Percentiles rank a stretch among this genome's conserved stretches.
Evolutionary conservation across 192 early-diverging fungal genomes (phyloP).

Genomic region (Radiomyces spectabilis): DNA sequence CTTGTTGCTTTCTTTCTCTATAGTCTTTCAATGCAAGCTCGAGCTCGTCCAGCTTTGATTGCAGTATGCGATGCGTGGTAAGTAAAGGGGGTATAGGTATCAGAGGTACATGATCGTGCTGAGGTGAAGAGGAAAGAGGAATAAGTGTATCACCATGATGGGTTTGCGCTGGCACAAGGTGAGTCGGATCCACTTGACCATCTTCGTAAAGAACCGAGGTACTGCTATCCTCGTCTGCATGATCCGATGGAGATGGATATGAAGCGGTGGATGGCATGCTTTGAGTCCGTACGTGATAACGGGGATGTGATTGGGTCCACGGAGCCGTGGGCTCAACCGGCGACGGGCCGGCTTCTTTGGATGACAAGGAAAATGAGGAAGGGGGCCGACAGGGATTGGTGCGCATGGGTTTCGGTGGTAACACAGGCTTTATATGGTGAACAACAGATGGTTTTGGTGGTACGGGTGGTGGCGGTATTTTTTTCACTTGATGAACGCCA

Average conservation of each 20-base stretch:
- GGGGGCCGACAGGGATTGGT: no score
- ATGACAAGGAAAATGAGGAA: no score
- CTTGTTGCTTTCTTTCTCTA: slow-evolving; percentile 4
- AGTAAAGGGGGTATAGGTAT: slow-evolving; percentile 42
- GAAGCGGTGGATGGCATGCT: no score
- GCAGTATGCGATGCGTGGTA: slow-evolving; percentile 35
- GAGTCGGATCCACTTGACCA: slow-evolving; percentile 36
- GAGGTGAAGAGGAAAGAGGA: slow-evolving; percentile 10
- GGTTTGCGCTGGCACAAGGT: slow-evolving; percentile 38
- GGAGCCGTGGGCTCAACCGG: neutral
- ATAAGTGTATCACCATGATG: slow-evolving; percentile 36
- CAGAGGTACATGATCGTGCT: slow-evolving; percentile 40
- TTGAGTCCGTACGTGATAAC: neutral
- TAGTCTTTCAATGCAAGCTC: slow-evolving; percentile 28
- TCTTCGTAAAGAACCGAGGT: neutral
- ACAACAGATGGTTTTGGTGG: slow-evolving; percentile 8
- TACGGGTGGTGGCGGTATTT: neutral
- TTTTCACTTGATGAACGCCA: neutral
- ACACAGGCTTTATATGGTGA: neutral
- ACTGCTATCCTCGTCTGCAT: neutral
- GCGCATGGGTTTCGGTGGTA: slow-evolving; percentile 13
- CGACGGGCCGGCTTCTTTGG: no score
- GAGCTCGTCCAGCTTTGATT: slow-evolving; percentile 34
- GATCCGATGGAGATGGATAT: neutral
- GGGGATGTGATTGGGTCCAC: no score